Conservation (phyloP, 805 yeast species). For the Wickerhamiella kurtzmanii region DNA sequence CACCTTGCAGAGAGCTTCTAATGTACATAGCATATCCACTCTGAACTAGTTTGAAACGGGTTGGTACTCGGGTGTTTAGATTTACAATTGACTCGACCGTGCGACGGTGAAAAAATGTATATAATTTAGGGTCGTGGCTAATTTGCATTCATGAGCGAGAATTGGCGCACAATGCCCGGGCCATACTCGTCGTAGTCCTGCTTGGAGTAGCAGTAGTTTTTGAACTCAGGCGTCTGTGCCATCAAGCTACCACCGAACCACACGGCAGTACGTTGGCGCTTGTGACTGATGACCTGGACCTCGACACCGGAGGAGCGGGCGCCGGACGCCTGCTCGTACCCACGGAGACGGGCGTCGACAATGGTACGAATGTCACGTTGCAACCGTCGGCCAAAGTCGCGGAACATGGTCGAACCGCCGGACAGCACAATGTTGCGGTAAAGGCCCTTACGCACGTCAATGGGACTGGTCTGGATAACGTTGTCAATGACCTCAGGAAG, state of each 20-base stretch:
- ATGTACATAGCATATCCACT: slow-evolving; percentile 1
- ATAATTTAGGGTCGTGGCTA: slow-evolving; percentile 3
- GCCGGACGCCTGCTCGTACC: slow-evolving; percentile 62
- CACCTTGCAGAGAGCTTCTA: slow-evolving; percentile 25
- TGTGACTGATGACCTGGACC: slow-evolving; percentile 92
- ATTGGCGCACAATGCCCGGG: slow-evolving; percentile 94
- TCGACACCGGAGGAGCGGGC: slow-evolving; percentile 80
- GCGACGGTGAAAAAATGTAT: neutral
- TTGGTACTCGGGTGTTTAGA: no score
- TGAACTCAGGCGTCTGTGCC: slow-evolving; percentile 95
- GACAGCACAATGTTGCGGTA: slow-evolving; percentile 90
- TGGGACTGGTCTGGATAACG: slow-evolving; percentile 89
- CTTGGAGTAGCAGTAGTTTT: slow-evolving; percentile 91
- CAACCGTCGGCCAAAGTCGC: slow-evolving; percentile 92
- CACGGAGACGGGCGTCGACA: slow-evolving; percentile 77
- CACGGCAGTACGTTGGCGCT: slow-evolving; percentile 95
- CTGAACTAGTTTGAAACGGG: no score
- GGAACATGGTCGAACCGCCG: slow-evolving; percentile 98
- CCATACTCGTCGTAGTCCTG: slow-evolving; percentile 96
- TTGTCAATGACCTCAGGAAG: slow-evolving; percentile 91
- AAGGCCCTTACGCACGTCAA: slow-evolving; percentile 93
- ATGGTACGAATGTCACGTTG: slow-evolving; percentile 84
- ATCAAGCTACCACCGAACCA: slow-evolving; percentile 98
- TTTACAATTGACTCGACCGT: no score
- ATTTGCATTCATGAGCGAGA: slow-evolving; percentile 73